Conservation (phyloP, 2,329 filamentous ascomycete genomes). For the Diaporthe amygdali region DNA sequence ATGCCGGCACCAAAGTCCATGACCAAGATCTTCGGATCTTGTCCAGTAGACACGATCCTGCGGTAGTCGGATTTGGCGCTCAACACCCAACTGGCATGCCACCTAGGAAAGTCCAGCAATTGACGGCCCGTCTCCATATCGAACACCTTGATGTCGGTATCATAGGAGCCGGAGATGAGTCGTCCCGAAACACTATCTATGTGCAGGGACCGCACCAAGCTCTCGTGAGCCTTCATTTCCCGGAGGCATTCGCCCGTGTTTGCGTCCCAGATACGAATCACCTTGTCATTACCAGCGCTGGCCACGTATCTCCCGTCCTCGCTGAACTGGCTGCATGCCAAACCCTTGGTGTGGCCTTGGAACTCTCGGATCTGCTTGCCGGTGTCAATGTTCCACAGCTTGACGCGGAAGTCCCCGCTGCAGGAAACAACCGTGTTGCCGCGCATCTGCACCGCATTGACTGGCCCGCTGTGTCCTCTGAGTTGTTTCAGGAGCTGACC, state of each 20-base stretch:
- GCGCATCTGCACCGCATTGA: conserved; percentile 95
- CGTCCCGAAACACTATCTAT: conserved; percentile 86
- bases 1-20: conserved; percentile 84
- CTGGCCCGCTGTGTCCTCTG: conserved; percentile 85
- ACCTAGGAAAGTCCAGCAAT: conserved; percentile 86
- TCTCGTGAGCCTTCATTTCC: conserved; percentile 81
- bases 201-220: conserved; percentile 87
- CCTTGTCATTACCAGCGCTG: conserved; percentile 92
- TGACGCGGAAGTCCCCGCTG: conserved; percentile 90
- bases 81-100: conserved; percentile 96
- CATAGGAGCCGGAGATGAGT: conserved; percentile 91
- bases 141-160: conserved; percentile 94
- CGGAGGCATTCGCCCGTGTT: conserved; percentile 84
- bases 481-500: conserved; percentile 79
- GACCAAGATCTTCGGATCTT: conserved; percentile 89
- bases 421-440: conserved; percentile 93
- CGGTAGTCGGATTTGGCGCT: conserved; percentile 96
- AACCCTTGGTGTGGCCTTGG: conserved; percentile 84
- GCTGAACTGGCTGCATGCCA: conserved; percentile 95
- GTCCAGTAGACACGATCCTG: conserved; percentile 91
- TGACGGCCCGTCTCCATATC: conserved; percentile 81
- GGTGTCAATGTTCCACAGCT: conserved; percentile 93
- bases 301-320: conserved; percentile 94
- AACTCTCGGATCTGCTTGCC: conserved; percentile 92
- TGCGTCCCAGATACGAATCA: conserved; percentile 95